Conservation (phyloP, 1,139 yeast species). For the Geotrichum armillariae region DNA sequence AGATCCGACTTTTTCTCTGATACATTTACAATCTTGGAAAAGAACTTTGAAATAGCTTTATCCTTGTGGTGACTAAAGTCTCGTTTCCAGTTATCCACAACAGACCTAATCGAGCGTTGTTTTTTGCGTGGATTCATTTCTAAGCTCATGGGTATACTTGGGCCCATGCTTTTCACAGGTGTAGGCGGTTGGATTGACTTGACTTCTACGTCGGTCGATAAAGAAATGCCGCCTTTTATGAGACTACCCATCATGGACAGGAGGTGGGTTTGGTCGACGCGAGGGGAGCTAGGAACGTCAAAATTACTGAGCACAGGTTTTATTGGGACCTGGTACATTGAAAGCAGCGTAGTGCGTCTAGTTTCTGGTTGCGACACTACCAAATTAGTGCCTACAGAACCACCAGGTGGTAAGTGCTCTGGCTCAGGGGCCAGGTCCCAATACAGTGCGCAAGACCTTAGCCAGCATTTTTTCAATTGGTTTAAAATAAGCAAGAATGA, state of each 20-base stretch:
- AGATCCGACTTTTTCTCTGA: not conserved
- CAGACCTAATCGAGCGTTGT: conserved; percentile 10
- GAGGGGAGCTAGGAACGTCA: conserved; percentile 17
- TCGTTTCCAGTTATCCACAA: conserved; percentile 22
- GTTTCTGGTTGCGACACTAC: conserved; percentile 21
- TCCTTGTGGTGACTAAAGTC: conserved; percentile 17
- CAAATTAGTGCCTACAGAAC: conserved; percentile 25
- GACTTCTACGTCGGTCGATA: conserved; percentile 36
- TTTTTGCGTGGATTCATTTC: conserved; percentile 6
- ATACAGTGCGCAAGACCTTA: conserved; percentile 34
- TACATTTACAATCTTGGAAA: conserved; percentile 16
- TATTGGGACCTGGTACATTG: conserved; percentile 34
- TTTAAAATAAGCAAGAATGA: conserved; percentile 35
- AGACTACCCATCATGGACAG: conserved; percentile 28
- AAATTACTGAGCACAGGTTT: conserved; percentile 30
- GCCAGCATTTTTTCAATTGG: conserved; percentile 43
- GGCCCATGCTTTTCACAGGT: conserved; percentile 13
- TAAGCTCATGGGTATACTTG: conserved; percentile 3
- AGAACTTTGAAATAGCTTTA: conserved; percentile 17
- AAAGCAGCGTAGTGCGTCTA: conserved; percentile 34
- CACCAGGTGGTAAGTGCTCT: conserved; percentile 27
- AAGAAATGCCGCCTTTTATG: conserved; percentile 36
- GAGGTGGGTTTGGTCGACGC: not conserved
- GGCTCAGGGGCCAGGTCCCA: conserved; percentile 34
- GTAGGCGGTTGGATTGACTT: conserved; percentile 28